Conservation (phyloP, 2,329 filamentous ascomycete genomes). For the Microsporum audouinii region DNA sequence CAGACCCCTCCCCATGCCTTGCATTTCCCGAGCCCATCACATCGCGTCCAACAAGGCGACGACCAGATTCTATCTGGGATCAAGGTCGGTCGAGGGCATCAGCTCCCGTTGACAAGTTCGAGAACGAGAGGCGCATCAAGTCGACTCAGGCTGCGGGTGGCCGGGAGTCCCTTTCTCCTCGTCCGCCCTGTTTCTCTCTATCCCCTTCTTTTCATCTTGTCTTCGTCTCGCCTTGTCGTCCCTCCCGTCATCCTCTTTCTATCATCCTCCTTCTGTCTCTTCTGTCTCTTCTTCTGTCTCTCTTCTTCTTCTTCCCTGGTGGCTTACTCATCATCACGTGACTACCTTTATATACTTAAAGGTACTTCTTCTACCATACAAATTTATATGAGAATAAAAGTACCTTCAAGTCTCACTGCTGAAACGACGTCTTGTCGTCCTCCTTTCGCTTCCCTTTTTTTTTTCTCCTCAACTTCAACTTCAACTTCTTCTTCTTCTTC, state of each 20-base stretch:
- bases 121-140: no score
- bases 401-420: background rate
- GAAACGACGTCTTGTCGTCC: background rate
- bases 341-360: background rate
- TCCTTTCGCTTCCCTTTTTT: background rate
- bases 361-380: background rate
- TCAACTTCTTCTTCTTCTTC: conserved; percentile 13
- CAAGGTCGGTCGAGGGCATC: background rate
- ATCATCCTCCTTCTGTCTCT: no score
- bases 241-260: background rate
- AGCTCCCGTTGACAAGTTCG: no score
- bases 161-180: no score
- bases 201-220: background rate
- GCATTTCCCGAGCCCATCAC: background rate
- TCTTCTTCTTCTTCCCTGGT: background rate
- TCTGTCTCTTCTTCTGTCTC: background rate
- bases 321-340: background rate
- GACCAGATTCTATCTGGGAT: background rate
- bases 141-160: no score
- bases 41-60: background rate
- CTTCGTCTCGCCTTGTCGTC: background rate
- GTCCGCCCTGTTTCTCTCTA: no score
- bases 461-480: conserved; percentile 14
- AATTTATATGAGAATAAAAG: background rate
- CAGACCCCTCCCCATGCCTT: background rate